These are phyloP conservation scores for Brassica incana DNA, from an alignment of 345 rosid species.

Conservation along the genomic window DNA sequence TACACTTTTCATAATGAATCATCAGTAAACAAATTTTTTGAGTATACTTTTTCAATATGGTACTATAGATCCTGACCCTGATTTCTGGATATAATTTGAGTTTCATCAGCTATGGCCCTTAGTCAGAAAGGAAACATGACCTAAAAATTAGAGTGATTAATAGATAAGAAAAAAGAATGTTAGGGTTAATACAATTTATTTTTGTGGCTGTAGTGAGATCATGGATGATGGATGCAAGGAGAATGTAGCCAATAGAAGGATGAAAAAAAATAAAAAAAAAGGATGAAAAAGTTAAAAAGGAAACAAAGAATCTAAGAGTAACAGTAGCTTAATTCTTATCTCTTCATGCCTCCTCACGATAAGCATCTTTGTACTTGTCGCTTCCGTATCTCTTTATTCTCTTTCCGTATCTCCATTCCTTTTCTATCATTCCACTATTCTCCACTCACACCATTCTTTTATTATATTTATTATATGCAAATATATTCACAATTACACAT, in stretches of 20 bases:
- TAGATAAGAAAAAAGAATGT: not conserved
- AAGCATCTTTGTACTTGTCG: constrained; percentile 38
- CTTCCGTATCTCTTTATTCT: constrained; percentile 38
- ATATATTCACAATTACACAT: not conserved
- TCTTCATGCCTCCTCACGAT: constrained; percentile 21
- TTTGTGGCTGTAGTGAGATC: not conserved
- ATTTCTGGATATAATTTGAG: not conserved
- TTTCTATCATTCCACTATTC: constrained; percentile 16
- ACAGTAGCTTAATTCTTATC: constrained; percentile 24
- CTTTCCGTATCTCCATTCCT: constrained; percentile 28
- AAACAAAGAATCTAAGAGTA: constrained; percentile 29
- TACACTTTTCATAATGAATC: not conserved
- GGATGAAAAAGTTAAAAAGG: not conserved
- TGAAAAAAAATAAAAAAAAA: too few species aligned
- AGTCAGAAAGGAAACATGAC: not conserved
- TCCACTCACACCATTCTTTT: constrained; percentile 5
- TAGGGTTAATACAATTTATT: constrained; percentile 12
- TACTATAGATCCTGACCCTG: too few species aligned
- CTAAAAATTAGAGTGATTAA: not conserved
- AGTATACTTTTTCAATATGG: not conserved
- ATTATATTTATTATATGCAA: not conserved
- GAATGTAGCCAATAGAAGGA: constrained; percentile 29
- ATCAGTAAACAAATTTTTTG: not conserved
- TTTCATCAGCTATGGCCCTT: not conserved
- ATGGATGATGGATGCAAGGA: constrained; percentile 18